phyloP scores from a whole-genome alignment of 129 eudicot genomes.

The Smallanthus sonchifolius region DNA sequence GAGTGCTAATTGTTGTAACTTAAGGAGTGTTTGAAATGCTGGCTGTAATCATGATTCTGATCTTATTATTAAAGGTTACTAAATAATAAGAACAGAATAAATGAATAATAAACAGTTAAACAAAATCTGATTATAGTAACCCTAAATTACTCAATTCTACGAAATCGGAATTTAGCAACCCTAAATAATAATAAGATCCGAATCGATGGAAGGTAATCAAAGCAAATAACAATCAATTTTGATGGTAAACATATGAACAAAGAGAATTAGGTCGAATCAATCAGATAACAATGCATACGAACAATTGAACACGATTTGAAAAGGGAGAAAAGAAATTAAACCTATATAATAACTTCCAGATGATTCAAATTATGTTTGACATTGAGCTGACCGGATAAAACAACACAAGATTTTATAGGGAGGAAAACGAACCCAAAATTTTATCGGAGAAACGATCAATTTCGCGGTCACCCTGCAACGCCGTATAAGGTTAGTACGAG shows the following conservation, averaged over 20 bases:
- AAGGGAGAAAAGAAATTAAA: slow-evolving; percentile 10
- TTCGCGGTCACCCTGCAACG: slow-evolving; percentile 21
- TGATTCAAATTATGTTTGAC: slow-evolving; percentile 18
- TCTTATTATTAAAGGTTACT: background rate
- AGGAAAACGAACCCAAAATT: slow-evolving; percentile 15
- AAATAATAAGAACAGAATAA: background rate
- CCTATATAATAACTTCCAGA: slow-evolving; percentile 1
- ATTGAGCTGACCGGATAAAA: slow-evolving; percentile 27
- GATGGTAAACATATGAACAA: background rate
- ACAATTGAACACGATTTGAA: slow-evolving; percentile 10
- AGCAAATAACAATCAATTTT: background rate
- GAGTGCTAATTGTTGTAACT: background rate
- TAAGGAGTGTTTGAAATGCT: background rate
- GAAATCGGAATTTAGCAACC: background rate
- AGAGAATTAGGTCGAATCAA: background rate
- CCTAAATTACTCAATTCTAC: background rate
- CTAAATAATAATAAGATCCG: background rate
- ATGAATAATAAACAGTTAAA: background rate
- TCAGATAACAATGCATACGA: background rate
- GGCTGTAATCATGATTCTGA: background rate
- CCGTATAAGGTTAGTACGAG: slow-evolving; percentile 3
- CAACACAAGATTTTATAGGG: slow-evolving; percentile 12
- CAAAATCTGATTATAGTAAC: background rate
- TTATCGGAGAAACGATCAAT: background rate
- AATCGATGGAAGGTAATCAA: background rate